Percentiles rank a stretch among this genome's conserved stretches.
These are phyloP conservation scores for Epichloe bromicola DNA, from an alignment of 2,329 filamentous ascomycete species.

Conservation along the genomic window DNA sequence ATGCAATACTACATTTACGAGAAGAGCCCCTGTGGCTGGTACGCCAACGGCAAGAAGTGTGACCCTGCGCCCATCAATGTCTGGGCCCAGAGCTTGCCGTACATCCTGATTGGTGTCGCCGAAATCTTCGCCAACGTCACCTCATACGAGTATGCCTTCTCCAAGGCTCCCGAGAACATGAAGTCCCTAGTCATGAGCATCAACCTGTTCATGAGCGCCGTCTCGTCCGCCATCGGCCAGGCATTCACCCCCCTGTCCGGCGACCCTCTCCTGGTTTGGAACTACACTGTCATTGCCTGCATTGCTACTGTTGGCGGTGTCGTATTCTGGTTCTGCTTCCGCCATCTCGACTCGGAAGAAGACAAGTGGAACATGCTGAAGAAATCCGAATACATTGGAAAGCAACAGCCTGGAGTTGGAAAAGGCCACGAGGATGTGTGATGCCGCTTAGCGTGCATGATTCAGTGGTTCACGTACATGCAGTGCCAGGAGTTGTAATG, in stretches of 20 bases:
- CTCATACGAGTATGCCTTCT: slow-evolving; percentile 63
- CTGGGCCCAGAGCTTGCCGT: slow-evolving; percentile 41
- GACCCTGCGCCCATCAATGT: slow-evolving; percentile 51
- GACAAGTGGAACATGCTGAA: slow-evolving; percentile 53
- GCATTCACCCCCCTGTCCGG: slow-evolving; percentile 49
- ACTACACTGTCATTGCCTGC: slow-evolving; percentile 52
- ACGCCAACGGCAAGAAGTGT: slow-evolving; percentile 34
- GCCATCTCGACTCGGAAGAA: slow-evolving; percentile 51
- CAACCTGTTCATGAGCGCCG: slow-evolving; percentile 57
- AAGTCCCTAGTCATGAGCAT: slow-evolving; percentile 60
- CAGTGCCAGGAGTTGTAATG: not conserved
- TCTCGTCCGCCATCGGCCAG: slow-evolving; percentile 58
- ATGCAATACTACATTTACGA: slow-evolving; percentile 53
- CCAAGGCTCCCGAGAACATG: slow-evolving; percentile 70
- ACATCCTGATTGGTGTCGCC: slow-evolving; percentile 36
- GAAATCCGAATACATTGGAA: slow-evolving; percentile 29
- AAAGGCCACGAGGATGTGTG: slow-evolving; percentile 11
- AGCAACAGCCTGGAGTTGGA: slow-evolving; percentile 21
- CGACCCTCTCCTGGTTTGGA: slow-evolving; percentile 58
- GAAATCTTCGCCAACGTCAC: slow-evolving; percentile 44
- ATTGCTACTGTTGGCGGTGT: slow-evolving; percentile 49
- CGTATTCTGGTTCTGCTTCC: slow-evolving; percentile 57
- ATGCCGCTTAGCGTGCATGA: not conserved
- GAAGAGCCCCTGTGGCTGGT: slow-evolving; percentile 43
- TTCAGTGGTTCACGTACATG: not conserved